Evolutionary conservation across 179 eudicot genomes (phyloP).

Genomic region (Silene noctiflora): DNA sequence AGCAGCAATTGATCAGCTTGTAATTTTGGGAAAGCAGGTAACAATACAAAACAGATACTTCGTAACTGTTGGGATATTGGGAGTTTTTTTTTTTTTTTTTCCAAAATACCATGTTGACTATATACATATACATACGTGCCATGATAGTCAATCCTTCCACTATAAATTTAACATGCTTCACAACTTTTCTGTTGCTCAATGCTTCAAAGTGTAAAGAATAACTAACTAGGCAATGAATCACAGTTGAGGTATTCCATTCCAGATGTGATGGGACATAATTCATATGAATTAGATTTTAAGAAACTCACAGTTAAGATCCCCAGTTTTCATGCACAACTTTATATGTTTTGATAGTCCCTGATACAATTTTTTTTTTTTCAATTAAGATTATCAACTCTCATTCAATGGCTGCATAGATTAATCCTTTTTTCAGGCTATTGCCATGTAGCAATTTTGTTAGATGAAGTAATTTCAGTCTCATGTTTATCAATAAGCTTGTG

Average conservation of each 20-base stretch:
- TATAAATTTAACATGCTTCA: neutral
- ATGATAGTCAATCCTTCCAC: constrained; percentile 9
- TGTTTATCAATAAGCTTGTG: constrained; percentile 39
- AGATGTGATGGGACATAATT: neutral
- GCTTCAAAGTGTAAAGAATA: neutral
- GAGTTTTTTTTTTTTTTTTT: neutral
- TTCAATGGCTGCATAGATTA: neutral
- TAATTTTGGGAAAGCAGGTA: constrained; percentile 87
- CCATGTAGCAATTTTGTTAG: neutral
- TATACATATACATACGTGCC: constrained; percentile 1
- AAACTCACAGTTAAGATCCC: neutral
- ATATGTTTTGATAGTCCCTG: neutral
- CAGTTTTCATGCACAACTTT: neutral
- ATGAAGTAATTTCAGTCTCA: constrained; percentile 34
- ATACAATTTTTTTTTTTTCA: neutral
- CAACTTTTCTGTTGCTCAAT: neutral
- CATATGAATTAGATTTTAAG: neutral
- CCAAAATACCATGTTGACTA: neutral
- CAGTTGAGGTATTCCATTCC: neutral
- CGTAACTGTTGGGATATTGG: neutral
- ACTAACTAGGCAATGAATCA: neutral
- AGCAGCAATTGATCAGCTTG: constrained; percentile 97
- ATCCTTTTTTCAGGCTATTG: constrained; percentile 1
- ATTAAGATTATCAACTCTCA: constrained; percentile 1
- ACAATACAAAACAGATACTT: neutral